A percentile compares a stretch with the other conserved stretches of the same genome.
Evolutionary conservation across 768 basidiomycete genomes (phyloP).

Genomic region (Naganishia friedmannii): DNA sequence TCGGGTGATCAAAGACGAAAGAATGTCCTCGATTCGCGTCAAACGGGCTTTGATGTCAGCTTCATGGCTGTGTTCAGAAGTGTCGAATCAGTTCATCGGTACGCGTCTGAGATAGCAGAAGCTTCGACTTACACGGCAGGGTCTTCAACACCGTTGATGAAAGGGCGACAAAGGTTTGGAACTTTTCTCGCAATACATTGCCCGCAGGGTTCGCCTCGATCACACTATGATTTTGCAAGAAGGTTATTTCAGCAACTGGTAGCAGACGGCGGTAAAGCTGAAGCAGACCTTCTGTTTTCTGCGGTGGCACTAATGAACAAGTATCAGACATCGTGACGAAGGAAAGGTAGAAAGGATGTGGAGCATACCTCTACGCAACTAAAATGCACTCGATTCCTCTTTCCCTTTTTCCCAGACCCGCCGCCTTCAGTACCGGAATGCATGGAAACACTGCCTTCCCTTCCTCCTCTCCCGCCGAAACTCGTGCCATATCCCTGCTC

Average conservation of each 20-base stretch:
- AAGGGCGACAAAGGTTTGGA: conserved; percentile 52
- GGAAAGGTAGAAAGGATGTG: neutral
- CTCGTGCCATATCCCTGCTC: neutral
- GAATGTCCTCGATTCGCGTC: conserved; percentile 48
- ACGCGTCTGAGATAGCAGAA: neutral
- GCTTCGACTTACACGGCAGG: conserved; percentile 41
- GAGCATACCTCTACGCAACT: conserved; percentile 40
- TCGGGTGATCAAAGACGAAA: conserved; percentile 40
- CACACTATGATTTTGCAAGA: conserved; percentile 32
- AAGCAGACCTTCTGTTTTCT: conserved; percentile 45
- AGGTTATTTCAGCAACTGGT: neutral
- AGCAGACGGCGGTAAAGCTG: neutral
- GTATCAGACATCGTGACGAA: neutral
- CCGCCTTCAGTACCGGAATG: conserved; percentile 4
- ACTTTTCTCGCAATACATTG: conserved; percentile 52
- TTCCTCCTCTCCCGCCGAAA: neutral
- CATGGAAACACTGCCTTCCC: conserved; percentile 19
- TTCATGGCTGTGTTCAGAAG: conserved; percentile 36
- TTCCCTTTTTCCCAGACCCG: conserved; percentile 27
- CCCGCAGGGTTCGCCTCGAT: conserved; percentile 47
- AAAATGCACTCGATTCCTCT: conserved; percentile 49
- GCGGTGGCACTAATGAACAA: conserved; percentile 36
- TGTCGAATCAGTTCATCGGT: neutral
- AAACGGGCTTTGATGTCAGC: conserved; percentile 49
- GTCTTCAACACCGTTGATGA: conserved; percentile 52